Evolutionary conservation across 768 basidiomycete genomes (phyloP), one percentile per base, ranked within the genome.

Genomic region (Flagelloscypha sp.): DNA sequence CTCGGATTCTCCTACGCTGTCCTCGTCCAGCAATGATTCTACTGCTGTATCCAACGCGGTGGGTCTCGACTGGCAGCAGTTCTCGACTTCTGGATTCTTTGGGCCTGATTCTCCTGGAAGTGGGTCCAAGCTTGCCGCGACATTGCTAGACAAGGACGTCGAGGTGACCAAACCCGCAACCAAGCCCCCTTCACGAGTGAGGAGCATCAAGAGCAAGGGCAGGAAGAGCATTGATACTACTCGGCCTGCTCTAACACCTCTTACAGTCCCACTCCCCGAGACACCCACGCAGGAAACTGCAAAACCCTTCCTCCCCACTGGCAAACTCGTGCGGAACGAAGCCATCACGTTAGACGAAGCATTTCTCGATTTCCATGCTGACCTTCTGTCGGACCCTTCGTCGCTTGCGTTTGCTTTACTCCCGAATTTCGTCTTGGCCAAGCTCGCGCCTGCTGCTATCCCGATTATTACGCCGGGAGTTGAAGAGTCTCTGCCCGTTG

Each of bases 301-400:
- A 47, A 38, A 55, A 47, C 40, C 45, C 3, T 38, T 55, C 42
- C 30, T 47, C 45, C 21, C 15, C 10, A 33, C 40, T n/a, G 25
- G 24, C 6, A 35, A 36, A 9, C 15, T 20, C n/a, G 11, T 50
- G n/a, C 64, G 61, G 31, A 42, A 50, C 21, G 38, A 48, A 17
- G 61, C 65, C n/a, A 66, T 77, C n/a, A 68, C 75, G 41, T 49
- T 88, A 8, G 85, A 88, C 47, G 84, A 87, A 47, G 82, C 84
- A 1, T 87, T 88, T 52, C 58, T 86, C 36, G 84, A 88, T 53
- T 85, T 85, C 50, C 87, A 84, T 83, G 70, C 66, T 33, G 84
- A 88, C 48, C 70, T 82, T 2, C 50, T 86, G 21, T 58, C 78
- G 11, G 84, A 88, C 47, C 74, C 81, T 12, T 68, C 84, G 38